These are phyloP conservation scores for Tripterygium wilfordii DNA, from an alignment of 177 flowering plant genomes.

Conservation along the genomic window DNA sequence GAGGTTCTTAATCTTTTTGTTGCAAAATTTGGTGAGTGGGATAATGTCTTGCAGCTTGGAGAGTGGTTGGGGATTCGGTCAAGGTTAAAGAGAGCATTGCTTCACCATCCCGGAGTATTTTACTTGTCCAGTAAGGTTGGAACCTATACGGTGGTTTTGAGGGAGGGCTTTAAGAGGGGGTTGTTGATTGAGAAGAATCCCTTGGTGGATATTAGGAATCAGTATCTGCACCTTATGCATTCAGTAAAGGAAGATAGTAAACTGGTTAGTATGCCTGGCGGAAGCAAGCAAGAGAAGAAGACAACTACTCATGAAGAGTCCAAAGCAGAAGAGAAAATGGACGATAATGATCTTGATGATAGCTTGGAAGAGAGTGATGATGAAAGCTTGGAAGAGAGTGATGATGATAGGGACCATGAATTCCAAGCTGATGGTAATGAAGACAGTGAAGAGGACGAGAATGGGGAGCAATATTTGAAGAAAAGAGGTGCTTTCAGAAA, in stretches of 20 bases:
- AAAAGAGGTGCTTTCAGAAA: slow-evolving; percentile 2
- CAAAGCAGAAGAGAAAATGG: slow-evolving; percentile 5
- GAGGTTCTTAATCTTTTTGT: slow-evolving; percentile 68
- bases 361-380: slow-evolving; percentile 14
- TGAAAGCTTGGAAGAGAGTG: slow-evolving; percentile 14
- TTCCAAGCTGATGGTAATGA: slow-evolving; percentile 23
- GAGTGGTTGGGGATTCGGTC: slow-evolving; percentile 67
- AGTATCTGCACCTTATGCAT: slow-evolving; percentile 72
- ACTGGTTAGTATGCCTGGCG: background rate
- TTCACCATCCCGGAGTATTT: slow-evolving; percentile 78
- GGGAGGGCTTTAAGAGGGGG: slow-evolving; percentile 76
- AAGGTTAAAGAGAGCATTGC: slow-evolving; percentile 69
- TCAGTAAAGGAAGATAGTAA: slow-evolving; percentile 31
- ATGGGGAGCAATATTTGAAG: too few relatives aligned
- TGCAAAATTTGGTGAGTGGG: slow-evolving; percentile 76
- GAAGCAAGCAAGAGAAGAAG: slow-evolving; percentile 10
- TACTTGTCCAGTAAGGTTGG: slow-evolving; percentile 70
- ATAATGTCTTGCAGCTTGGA: slow-evolving; percentile 48
- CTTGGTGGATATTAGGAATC: slow-evolving; percentile 61
- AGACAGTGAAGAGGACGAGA: slow-evolving; percentile 16
- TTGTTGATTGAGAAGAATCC: slow-evolving; percentile 61
- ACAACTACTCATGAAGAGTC: background rate
- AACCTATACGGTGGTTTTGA: slow-evolving; percentile 73
- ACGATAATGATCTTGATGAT: too few relatives aligned
- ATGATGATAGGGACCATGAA: too few relatives aligned